A percentile compares a stretch with the other conserved stretches of the same genome.
These are phyloP conservation scores for Stephania japonica DNA, from an alignment of 164 flowering plant genomes.

Conservation along the genomic window DNA sequence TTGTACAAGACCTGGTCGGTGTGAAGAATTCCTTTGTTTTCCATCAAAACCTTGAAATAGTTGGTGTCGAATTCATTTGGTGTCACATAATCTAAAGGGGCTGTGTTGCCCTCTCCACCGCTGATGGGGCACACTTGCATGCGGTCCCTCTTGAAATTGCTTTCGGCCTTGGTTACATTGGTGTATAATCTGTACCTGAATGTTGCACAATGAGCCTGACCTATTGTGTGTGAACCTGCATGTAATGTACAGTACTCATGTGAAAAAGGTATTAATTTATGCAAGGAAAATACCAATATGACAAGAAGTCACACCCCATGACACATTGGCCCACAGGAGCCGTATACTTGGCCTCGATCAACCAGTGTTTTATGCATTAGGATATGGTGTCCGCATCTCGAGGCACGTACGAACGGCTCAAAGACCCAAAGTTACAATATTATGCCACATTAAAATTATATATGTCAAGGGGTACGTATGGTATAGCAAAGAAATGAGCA, in stretches of 20 bases:
- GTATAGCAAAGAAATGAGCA: too few relatives aligned
- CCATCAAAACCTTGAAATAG: constrained; percentile 39
- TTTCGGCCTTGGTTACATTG: constrained; percentile 32
- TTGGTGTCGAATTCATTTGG: constrained; percentile 38
- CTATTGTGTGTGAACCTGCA: constrained; percentile 21
- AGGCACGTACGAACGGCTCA: too few relatives aligned
- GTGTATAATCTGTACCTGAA: constrained; percentile 34
- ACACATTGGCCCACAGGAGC: too few relatives aligned
- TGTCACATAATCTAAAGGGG: constrained; percentile 42
- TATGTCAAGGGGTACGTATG: too few relatives aligned
- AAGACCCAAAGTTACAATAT: too few relatives aligned
- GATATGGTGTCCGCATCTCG: too few relatives aligned
- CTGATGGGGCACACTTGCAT: constrained; percentile 24
- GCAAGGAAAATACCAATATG: too few relatives aligned
- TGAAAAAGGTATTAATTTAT: too few relatives aligned
- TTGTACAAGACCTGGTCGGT: constrained; percentile 35
- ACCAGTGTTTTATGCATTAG: too few relatives aligned
- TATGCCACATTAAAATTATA: too few relatives aligned
- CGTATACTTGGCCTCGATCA: too few relatives aligned
- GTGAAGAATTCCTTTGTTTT: constrained; percentile 32
- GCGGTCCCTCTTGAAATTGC: constrained; percentile 29
- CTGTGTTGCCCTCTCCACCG: constrained; percentile 23
- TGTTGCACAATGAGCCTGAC: constrained; percentile 36
- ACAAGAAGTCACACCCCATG: too few relatives aligned
- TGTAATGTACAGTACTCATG: not conserved